These are phyloP conservation scores for Penicillium palitans DNA, from an alignment of 2,329 filamentous ascomycete genomes.

Conservation along the genomic window DNA sequence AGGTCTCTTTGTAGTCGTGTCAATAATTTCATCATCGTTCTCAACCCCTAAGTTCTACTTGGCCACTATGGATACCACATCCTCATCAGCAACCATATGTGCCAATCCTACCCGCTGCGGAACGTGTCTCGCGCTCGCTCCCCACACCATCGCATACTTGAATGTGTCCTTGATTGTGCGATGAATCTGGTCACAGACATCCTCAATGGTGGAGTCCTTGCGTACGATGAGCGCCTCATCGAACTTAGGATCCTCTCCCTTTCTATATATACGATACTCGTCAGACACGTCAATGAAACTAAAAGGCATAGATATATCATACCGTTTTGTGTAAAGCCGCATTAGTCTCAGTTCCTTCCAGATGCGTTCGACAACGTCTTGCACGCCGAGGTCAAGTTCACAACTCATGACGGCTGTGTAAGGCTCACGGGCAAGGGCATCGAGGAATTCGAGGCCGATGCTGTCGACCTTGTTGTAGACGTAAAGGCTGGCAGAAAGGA, in stretches of 20 bases:
- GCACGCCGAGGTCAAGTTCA: constrained; percentile 88
- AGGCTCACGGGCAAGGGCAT: constrained; percentile 87
- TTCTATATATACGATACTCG: constrained; percentile 51
- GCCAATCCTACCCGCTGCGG: constrained; percentile 87
- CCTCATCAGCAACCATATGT: constrained; percentile 72
- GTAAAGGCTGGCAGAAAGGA: constrained; percentile 63
- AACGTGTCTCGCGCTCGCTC: constrained; percentile 89
- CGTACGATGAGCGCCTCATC: constrained; percentile 89
- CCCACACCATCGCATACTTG: constrained; percentile 98
- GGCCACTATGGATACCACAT: constrained; percentile 66
- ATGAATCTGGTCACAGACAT: constrained; percentile 95
- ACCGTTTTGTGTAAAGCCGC: constrained; percentile 86
- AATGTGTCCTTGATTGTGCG: constrained; percentile 95
- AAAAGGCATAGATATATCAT: constrained; percentile 13
- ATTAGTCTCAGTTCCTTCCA: constrained; percentile 93
- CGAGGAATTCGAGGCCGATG: constrained; percentile 88
- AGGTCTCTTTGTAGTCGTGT: constrained; percentile 8
- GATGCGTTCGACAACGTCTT: constrained; percentile 90
- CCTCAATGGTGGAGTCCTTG: constrained; percentile 83
- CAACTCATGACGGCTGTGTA: constrained; percentile 97
- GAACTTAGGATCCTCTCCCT: constrained; percentile 88
- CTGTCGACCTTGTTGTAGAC: constrained; percentile 99
- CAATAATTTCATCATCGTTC: constrained; percentile 9
- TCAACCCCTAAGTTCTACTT: constrained; percentile 34
- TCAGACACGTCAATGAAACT: constrained; percentile 8